phyloP scores from a whole-genome alignment of 805 yeast species.

The Blastobotrys robertii region DNA sequence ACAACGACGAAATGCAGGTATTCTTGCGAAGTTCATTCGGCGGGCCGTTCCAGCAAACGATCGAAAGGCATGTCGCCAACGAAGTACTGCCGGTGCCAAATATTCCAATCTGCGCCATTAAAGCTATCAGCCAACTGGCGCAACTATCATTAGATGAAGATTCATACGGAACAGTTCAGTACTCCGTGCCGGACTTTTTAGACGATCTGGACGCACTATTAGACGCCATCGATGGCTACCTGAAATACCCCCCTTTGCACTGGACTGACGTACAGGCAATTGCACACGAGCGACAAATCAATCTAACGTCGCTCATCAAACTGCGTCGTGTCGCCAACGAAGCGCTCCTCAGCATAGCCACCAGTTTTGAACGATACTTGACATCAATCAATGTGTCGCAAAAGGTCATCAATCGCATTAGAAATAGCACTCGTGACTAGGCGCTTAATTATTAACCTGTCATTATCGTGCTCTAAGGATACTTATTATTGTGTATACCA shows the following conservation, averaged over 20 bases:
- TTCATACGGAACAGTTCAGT: slow-evolving; percentile 32
- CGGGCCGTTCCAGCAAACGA: slow-evolving; percentile 26
- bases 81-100: slow-evolving; percentile 20
- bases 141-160: slow-evolving; percentile 29
- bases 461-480: too few species aligned
- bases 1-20: neutral
- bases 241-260: slow-evolving; percentile 24
- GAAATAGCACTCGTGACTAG: too few species aligned
- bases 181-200: slow-evolving; percentile 28
- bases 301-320: too few species aligned
- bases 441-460: too few species aligned
- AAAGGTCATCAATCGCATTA: too few species aligned
- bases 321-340: too few species aligned
- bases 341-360: too few species aligned
- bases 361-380: too few species aligned
- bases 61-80: slow-evolving; percentile 19
- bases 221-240: slow-evolving; percentile 16
- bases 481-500: too few species aligned
- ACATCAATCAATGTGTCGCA: too few species aligned
- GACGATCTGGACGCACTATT: slow-evolving; percentile 19
- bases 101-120: slow-evolving; percentile 23
- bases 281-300: too few species aligned
- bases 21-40: slow-evolving; percentile 23
- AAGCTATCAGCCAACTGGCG: slow-evolving; percentile 25
- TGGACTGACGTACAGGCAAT: slow-evolving; percentile 22